A percentile compares a stretch with the other conserved stretches of the same genome.
Evolutionary conservation across 2,329 filamentous ascomycete genomes (phyloP).

Genomic region (Nigrograna mackinnonii): DNA sequence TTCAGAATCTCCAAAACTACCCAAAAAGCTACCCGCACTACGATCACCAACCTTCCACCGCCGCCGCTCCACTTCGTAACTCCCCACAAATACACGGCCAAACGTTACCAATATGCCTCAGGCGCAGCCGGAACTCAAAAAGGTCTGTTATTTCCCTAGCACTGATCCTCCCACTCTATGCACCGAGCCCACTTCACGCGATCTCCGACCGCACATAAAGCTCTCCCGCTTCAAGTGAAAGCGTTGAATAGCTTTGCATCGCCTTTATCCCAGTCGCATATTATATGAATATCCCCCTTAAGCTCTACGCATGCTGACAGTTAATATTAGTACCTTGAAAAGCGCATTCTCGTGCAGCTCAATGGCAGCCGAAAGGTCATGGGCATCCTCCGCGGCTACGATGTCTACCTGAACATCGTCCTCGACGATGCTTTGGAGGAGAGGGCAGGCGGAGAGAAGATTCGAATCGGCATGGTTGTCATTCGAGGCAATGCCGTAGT

Average conservation of each 20-base stretch:
- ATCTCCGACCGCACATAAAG: too few species aligned
- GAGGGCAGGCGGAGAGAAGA: conserved; percentile 88
- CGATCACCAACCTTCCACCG: conserved; percentile 2
- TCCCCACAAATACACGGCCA: not conserved
- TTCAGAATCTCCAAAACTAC: conserved; percentile 1
- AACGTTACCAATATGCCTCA: conserved; percentile 76
- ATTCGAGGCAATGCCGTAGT: conserved; percentile 98
- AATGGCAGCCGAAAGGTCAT: conserved; percentile 98
- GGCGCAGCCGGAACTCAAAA: conserved; percentile 98
- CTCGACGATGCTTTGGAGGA: conserved; percentile 96
- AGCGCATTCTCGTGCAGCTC: conserved; percentile 95
- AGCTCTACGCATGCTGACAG: conserved; percentile 28
- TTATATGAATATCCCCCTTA: too few species aligned
- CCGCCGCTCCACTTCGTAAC: not conserved
- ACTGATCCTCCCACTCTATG: too few species aligned
- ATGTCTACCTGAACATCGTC: conserved; percentile 98
- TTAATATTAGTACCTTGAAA: conserved; percentile 88
- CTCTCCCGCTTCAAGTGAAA: too few species aligned
- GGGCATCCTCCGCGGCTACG: conserved; percentile 90
- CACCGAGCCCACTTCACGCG: too few species aligned
- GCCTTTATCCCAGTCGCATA: too few species aligned
- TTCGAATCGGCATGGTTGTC: conserved; percentile 89
- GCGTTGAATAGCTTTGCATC: too few species aligned
- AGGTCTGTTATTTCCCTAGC: conserved; percentile 62
- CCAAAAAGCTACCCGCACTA: conserved; percentile 8